phyloP scores from a whole-genome alignment of 345 rosid genomes.

The Lepidium aucheri region DNA sequence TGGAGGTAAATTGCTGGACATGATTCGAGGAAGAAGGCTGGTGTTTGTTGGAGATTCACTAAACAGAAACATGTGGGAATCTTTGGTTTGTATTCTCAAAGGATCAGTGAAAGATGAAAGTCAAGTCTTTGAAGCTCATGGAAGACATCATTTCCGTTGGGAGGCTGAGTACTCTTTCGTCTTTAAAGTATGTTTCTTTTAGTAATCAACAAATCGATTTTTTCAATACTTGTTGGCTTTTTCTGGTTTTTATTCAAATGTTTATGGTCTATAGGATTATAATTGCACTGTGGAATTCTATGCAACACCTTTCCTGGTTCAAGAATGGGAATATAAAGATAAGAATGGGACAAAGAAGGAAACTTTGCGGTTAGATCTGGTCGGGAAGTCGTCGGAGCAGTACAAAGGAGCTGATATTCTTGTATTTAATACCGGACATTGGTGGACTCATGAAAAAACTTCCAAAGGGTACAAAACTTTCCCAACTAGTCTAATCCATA shows the following conservation, averaged over 20 bases:
- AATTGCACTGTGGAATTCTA: conserved; percentile 76
- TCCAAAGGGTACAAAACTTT: conserved; percentile 92
- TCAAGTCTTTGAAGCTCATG: conserved; percentile 69
- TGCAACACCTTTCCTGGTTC: conserved; percentile 92
- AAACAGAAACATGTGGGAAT: conserved; percentile 99
- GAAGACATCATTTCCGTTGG: conserved; percentile 63
- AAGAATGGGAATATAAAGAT: conserved; percentile 67
- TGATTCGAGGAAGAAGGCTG: conserved; percentile 83
- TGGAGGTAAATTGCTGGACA: conserved; percentile 53
- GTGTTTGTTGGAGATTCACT: conserved; percentile 90
- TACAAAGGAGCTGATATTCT: conserved; percentile 78
- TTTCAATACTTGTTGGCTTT: no score
- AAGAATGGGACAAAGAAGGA: conserved; percentile 62
- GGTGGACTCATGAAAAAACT: conserved; percentile 99
- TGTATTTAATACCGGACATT: conserved; percentile 94
- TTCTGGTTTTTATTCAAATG: background rate
- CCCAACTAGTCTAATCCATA: no score
- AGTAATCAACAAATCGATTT: no score
- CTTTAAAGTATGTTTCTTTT: conserved; percentile 64
- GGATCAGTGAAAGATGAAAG: conserved; percentile 50
- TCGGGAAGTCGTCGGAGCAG: conserved; percentile 59
- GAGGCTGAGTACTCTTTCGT: conserved; percentile 80
- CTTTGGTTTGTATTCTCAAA: conserved; percentile 75
- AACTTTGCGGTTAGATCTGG: conserved; percentile 80
- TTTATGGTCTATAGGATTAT: conserved; percentile 48